phyloP scores from a whole-genome alignment of 1,284 basidiomycete species.

The Boletus sp. region DNA sequence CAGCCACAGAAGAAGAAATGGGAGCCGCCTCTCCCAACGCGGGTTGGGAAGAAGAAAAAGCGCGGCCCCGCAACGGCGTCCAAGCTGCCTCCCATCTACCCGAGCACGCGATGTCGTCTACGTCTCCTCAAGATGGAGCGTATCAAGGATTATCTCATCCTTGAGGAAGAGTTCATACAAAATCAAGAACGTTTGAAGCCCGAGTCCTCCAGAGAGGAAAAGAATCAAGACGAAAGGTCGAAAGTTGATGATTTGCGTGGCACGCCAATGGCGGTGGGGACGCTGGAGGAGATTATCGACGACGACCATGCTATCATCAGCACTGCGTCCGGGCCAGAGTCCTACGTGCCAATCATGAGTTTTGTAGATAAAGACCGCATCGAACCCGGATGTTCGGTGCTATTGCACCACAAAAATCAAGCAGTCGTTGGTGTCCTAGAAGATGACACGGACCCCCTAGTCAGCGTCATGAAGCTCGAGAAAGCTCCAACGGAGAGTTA shows the following conservation, averaged over 20 bases:
- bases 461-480: constrained; percentile 98
- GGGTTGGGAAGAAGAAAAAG: constrained; percentile 93
- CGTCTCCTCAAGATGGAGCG: constrained; percentile 96
- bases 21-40: constrained; percentile 97
- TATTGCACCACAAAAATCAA: constrained; percentile 96
- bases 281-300: constrained; percentile 98
- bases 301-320: constrained; percentile 99
- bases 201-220: constrained; percentile 82
- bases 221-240: constrained; percentile 92
- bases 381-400: constrained; percentile 93
- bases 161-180: constrained; percentile 97
- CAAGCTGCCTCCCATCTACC: constrained; percentile 91
- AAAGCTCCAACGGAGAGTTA: constrained; percentile 99
- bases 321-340: constrained; percentile 92
- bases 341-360: constrained; percentile 97
- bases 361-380: constrained; percentile 99
- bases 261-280: constrained; percentile 95
- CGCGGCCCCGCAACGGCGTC: constrained; percentile 88
- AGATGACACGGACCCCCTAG: constrained; percentile 97
- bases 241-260: constrained; percentile 95
- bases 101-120: constrained; percentile 92
- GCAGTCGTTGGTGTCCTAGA: constrained; percentile 93
- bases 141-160: constrained; percentile 95
- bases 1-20: constrained; percentile 88
- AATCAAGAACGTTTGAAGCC: constrained; percentile 92